phyloP scores from a whole-genome alignment of 805 yeast genomes.

The Saccharomyces paradoxus region DNA sequence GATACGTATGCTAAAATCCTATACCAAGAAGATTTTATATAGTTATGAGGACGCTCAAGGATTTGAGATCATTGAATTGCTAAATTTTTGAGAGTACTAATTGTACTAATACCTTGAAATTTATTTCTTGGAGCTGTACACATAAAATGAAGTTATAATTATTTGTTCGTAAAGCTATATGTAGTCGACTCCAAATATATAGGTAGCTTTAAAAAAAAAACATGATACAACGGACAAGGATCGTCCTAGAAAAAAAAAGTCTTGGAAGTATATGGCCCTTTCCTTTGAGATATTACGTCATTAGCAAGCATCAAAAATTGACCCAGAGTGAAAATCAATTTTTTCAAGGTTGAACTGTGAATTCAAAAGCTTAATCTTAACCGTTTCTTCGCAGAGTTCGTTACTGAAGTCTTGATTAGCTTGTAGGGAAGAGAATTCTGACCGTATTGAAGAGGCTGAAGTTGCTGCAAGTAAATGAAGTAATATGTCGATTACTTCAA shows the following conservation, averaged over 20 bases:
- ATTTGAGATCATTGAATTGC: conserved; percentile 80
- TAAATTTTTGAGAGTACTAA: conserved; percentile 70
- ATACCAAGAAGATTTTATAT: conserved; percentile 87
- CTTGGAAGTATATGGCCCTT: neutral
- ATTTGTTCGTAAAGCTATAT: neutral
- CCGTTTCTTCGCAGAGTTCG: conserved; percentile 1
- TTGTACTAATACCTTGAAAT: neutral
- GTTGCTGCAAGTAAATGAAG: conserved; percentile 3
- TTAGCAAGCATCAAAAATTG: neutral
- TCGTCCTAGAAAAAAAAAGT: neutral
- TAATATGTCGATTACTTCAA: conserved; percentile 2
- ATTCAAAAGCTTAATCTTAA: conserved; percentile 4
- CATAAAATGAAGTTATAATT: neutral
- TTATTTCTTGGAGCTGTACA: neutral
- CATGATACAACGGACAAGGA: neutral
- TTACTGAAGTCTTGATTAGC: neutral
- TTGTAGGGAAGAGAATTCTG: conserved; percentile 4
- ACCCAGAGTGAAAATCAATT: conserved; percentile 1
- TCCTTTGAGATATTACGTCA: neutral
- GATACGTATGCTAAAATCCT: conserved; percentile 78
- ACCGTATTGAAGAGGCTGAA: conserved; percentile 4
- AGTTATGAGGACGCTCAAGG: conserved; percentile 89
- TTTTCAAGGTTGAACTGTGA: conserved; percentile 4
- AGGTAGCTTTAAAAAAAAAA: neutral
- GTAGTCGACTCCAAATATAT: neutral